Conservation (phyloP, 306 rosid genomes). For the Citrullus mucosospermus region DNA sequence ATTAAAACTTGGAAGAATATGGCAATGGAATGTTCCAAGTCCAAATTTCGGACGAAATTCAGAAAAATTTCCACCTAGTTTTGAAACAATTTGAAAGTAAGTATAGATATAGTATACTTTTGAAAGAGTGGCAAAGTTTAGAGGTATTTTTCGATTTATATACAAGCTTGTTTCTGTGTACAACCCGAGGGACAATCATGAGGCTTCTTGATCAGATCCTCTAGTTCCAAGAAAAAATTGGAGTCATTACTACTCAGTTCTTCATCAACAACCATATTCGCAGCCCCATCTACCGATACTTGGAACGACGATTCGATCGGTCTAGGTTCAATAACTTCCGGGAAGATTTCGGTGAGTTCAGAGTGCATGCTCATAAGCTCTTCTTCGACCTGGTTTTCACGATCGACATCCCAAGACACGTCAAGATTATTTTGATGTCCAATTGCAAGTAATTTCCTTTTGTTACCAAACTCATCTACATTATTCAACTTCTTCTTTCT, state of each 20-base stretch:
- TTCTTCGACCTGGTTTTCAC: neutral
- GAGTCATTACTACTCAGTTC: constrained; percentile 40
- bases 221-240: constrained; percentile 53
- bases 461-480: constrained; percentile 31
- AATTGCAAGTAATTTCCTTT: constrained; percentile 34
- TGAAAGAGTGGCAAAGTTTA: too few relatives aligned
- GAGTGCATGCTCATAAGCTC: constrained; percentile 17
- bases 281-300: constrained; percentile 11
- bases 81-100: too few relatives aligned
- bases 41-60: too few relatives aligned
- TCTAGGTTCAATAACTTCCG: constrained; percentile 12
- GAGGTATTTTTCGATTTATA: too few relatives aligned
- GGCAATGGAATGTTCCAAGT: too few relatives aligned
- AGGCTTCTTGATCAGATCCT: constrained; percentile 64
- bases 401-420: neutral
- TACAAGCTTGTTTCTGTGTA: constrained; percentile 13
- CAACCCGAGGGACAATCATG: constrained; percentile 54
- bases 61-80: too few relatives aligned
- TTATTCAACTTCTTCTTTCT: constrained; percentile 23
- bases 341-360: constrained; percentile 20
- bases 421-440: constrained; percentile 11
- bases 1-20: too few relatives aligned
- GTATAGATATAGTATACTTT: too few relatives aligned
- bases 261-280: constrained; percentile 26
- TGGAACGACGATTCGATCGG: constrained; percentile 9